Evolutionary conservation across 352 stramenopile species (phyloP).

Genomic region (Phytophthora pinifolia): DNA sequence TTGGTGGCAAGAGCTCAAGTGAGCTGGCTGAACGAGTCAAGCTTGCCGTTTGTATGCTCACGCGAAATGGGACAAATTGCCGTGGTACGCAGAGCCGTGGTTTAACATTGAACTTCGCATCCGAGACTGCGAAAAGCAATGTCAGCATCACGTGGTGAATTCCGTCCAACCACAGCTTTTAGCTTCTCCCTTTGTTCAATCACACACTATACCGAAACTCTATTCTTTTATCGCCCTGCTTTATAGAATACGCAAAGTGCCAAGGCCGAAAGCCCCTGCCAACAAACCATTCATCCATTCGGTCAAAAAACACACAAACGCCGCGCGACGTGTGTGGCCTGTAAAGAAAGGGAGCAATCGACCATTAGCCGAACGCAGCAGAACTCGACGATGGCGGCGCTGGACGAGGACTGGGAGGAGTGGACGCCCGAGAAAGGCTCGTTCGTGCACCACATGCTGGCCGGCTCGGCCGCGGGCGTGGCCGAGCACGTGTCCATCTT

Average conservation of each 20-base stretch:
- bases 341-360: conserved; percentile 35
- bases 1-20: conserved; percentile 14
- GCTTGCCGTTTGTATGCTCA: conserved; percentile 28
- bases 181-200: background rate
- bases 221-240: background rate
- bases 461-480: conserved; percentile 94
- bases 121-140: conserved; percentile 8
- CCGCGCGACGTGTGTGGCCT: conserved; percentile 18
- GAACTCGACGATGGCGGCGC: conserved; percentile 14
- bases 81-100: background rate
- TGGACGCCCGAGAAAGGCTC: conserved; percentile 92
- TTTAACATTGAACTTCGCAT: conserved; percentile 27
- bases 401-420: conserved; percentile 93
- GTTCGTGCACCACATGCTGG: conserved; percentile 95
- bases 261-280: too few relatives aligned
- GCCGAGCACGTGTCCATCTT: conserved; percentile 98
- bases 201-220: background rate
- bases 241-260: too few relatives aligned
- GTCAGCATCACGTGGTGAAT: background rate
- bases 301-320: conserved; percentile 9
- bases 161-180: conserved; percentile 2
- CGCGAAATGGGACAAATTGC: background rate
- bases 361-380: conserved; percentile 9
- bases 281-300: too few relatives aligned
- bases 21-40: conserved; percentile 4